Evolutionary conservation across 176 grass and related monocot genomes (phyloP), one percentile per base, ranked within the genome.

Genomic region (Panicum miliaceum): DNA sequence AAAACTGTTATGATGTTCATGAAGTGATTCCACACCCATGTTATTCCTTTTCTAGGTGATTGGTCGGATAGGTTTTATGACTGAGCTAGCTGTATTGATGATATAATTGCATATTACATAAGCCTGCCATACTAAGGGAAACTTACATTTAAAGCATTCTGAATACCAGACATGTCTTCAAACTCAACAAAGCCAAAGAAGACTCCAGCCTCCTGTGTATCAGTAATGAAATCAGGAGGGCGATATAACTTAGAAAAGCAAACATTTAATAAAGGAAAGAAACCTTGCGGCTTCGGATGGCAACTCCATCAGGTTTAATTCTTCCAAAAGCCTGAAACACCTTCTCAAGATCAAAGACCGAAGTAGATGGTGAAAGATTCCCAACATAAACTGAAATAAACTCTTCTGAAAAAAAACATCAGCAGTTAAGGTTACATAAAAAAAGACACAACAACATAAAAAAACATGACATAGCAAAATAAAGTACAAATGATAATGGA

Each of bases 251-350:
- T 78, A 76, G 27, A 81, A 22, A 25, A 19, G 35, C 0, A 42
- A 68, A 25, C 8, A 75, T 15, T 32, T 62, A 52, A 62, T 82
- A 57, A 34, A 81, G 25, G 34, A 12, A 78, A 84, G 23, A 81
- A 57, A 94, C 92, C 92, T 94, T 94, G 80, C 92, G 92, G 48
- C 92, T 94, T 57, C 89, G 87, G 68, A 94, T 89, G 62, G 92
- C 86, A 89, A 94, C 92, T 69, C 89, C 89, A 64, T 89, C 92
- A 14, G 86, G 89, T 66, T 80, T 94, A 68, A 94, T 83, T 80
- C 45, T 89, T 81, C 92, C 92, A 74, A 94, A 94, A 67, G 71
- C 67, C 80, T 87, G 84, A 59, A 94, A 94, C 47, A 61, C 86
- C 71, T 94, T 90, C 77, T 94, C 86, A 45, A 94, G 92, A 66